Evolutionary conservation across 2,329 filamentous ascomycete species (phyloP), one percentile per base, ranked within the genome.

Genomic region (Cercospora beticola): DNA sequence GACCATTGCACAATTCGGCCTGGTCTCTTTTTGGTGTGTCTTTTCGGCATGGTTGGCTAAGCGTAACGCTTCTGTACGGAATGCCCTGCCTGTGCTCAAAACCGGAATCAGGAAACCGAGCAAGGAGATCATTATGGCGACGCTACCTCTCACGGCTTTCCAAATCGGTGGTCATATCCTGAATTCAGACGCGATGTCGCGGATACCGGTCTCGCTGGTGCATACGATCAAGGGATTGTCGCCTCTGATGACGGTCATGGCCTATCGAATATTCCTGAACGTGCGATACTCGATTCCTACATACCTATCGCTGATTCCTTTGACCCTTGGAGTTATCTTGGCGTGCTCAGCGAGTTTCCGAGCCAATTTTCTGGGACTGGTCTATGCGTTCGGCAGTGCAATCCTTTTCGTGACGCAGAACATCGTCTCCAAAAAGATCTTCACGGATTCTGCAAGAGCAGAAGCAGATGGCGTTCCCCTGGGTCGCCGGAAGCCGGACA

Each of bases 161-260:
- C 94, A 97, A 80, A 92, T 99, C 62, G 91, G 90, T 40, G 95
- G 95, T 5, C 95, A 99, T 80, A 91, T 99, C 49, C 84, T 98
- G 56, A 97, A 92, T 79, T 97, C 94, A 5, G 95, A 93, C 72
- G 94, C 95, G 30, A 99, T 94, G 33, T 91, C 93, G 62, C 92
- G 93, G 78, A 98, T 99, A 65, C 94, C 95, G 0, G 95, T 99
- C 1, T 98, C 95, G 6, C 86, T 99, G 40, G 95, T 99, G 3
- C 95, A 99, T 81, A 99, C 95, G 0, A 98, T 99, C 82, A 99
- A 99, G 82, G 95, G 95, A 7, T 88, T 99, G 28, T 98, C 94
- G 2, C 95, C 95, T 4, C 85, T 99, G 7, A 96, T 99, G 79
- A 99, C 95, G 0, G 95, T 99, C 52, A 81, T 97, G 65, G 95